Base-by-base conservation (phyloP, 2,329 filamentous ascomycete species). In the Teratosphaeria gauchensis region DNA sequence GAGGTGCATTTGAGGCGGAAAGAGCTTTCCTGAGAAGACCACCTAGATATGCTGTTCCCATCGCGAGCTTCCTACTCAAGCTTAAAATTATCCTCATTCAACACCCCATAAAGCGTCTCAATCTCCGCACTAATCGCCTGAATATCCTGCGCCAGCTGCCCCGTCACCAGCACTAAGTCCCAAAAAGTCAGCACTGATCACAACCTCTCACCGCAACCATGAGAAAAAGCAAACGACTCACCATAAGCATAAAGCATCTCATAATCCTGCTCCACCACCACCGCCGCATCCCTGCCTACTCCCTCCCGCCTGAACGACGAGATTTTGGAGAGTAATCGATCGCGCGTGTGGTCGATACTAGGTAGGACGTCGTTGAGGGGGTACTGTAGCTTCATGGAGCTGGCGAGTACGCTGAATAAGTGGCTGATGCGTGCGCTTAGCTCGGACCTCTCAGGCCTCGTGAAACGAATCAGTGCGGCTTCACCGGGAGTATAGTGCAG, bases 341-440 rank as follows among this genome's bases (percentile, higher is more conserved):
- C 92, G 63, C 94, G 83, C 48, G 87, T 85, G 70, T 88, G 84
- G 55, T 88, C 84, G 33, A 95, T 88, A 61, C 86, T 91, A 0
- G 94, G 94, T 51, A 97, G 80, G 12, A 89, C 89, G 69, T 96
- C 91, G 38, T 88, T 92, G 59, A 99, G 80, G 0, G 94, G 92
- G 67, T 96, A 97, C 74, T 96, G 92, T 8, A 97, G 81, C 79
- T 95, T 96, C 76, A 97, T 85, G 14, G 89, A 95, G 51, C 89
- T 94, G 1, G 94, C 94, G 62, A 99, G 83, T 5, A 97, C 94
- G 19, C 82, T 83, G 64, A 86, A 80, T 61, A 99, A 82, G 80
- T 97, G 94, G 70, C 90, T 95, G 67, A 97, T 95, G 56, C 94
- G 85, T 57, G 89, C 84, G 66, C 90, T 95, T 33, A 99, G 80